Evolutionary conservation across 495 filamentous ascomycete genomes (phyloP).

Genomic region (Lasiosphaeria hispida): DNA sequence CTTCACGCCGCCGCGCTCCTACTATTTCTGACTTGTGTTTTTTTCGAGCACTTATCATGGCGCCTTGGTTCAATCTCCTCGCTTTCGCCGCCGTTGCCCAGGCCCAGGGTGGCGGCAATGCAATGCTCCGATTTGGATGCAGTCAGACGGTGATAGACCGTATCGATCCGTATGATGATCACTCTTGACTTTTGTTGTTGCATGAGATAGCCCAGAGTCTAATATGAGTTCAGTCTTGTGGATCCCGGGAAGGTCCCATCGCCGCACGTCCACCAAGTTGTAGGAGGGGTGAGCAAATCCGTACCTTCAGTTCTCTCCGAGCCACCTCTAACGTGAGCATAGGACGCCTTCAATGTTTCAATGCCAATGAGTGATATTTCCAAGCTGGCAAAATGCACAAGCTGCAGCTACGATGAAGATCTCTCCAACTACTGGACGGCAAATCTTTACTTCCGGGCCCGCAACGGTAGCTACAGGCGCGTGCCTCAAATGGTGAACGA

Average conservation of each 20-base stretch:
- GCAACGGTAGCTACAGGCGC: conserved; percentile 39
- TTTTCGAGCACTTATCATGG: too few species aligned
- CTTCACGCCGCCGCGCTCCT: too few species aligned
- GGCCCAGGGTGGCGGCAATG: too few species aligned
- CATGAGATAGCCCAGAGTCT: too few species aligned
- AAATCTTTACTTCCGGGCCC: conserved; percentile 34
- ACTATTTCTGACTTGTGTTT: too few species aligned
- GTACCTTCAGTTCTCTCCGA: not conserved
- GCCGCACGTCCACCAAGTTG: too few species aligned
- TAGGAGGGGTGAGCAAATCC: not conserved
- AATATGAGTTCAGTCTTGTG: not conserved
- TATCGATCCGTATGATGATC: not conserved
- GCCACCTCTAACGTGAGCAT: too few species aligned
- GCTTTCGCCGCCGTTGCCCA: too few species aligned
- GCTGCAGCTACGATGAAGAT: conserved; percentile 25
- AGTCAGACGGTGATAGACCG: too few species aligned
- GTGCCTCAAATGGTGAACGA: conserved; percentile 38
- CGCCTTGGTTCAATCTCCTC: too few species aligned
- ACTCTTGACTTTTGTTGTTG: not conserved
- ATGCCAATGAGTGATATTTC: conserved; percentile 24
- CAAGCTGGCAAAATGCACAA: conserved; percentile 23
- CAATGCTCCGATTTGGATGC: too few species aligned
- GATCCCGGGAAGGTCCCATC: too few species aligned
- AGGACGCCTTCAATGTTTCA: conserved; percentile 17
- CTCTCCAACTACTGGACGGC: conserved; percentile 40